A percentile compares a stretch with the other conserved stretches of the same genome.
Conservation (phyloP, 352 stramenopile species). For the Phytophthora hybrid region DNA sequence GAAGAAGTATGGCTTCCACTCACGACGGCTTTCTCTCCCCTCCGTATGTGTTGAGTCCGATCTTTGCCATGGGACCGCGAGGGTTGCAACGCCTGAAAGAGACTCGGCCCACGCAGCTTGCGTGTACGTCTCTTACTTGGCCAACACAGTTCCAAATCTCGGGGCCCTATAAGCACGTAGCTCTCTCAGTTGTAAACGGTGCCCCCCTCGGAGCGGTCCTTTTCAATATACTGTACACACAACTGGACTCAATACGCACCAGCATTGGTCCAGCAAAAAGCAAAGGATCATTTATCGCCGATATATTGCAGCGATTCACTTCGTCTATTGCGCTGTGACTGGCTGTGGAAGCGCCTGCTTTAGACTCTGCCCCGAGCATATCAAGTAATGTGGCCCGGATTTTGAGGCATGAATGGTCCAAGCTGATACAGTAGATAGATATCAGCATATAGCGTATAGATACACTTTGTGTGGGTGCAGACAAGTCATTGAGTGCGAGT, state of each 20-base stretch:
- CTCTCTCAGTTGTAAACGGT: no score
- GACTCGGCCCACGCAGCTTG: no score
- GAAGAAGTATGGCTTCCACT: background rate
- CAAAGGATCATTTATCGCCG: background rate
- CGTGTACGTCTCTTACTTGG: background rate
- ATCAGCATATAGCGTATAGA: background rate
- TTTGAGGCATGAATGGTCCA: background rate
- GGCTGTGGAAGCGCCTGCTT: background rate
- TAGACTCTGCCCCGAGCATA: background rate
- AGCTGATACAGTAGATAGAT: no score
- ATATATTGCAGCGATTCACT: background rate
- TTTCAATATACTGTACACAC: no score
- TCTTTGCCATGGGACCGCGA: background rate
- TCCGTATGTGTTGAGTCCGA: background rate
- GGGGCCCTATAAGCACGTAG: no score
- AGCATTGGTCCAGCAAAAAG: background rate
- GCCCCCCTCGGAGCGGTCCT: no score
- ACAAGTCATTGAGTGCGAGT: background rate
- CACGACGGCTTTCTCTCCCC: background rate
- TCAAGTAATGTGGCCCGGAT: background rate
- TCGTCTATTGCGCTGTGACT: background rate
- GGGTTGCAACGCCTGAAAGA: background rate
- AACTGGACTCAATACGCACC: background rate
- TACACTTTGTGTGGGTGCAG: background rate
- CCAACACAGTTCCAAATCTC: background rate